Base-by-base conservation (phyloP, 2,329 filamentous ascomycete species). In the Trichoderma sp. region DNA sequence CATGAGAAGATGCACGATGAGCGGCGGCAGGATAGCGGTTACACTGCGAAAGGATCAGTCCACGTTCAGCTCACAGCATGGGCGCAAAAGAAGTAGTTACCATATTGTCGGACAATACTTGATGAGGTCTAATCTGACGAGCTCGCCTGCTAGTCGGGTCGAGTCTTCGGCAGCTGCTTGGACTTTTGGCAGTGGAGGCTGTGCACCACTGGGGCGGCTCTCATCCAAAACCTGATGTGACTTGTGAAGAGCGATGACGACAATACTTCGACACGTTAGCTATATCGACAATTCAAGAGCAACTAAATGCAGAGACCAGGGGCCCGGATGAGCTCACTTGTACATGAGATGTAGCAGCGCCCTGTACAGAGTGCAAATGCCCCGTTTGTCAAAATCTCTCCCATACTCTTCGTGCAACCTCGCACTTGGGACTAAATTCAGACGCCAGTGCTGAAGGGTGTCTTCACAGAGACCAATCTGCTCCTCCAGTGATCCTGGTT, bases 1-100 rank as follows among this genome's bases (percentile, higher is more conserved):
- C 57, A 67, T 59, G 11, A 75, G 71, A 23, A 74, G 67, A 15
- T 75, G 74, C 1, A 75, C 74, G 20, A 75, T 75, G 30, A 75
- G 69, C 6, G 74, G 70, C 20, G 72, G 72, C 0, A 75, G 34
- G 20, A 75, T 71, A 3, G 68, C 71, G 1, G 74, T 75, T 12
- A 75, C 74, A 58, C 73, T 75, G 58, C 34, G 15, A 30, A 39
- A n/a, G 17, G 9, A 43, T n/a, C n/a, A n/a, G 36, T 26, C n/a
- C 15, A 26, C 3, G 13, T 23, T 9, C 32, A 6, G 9, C 6
- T 28, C 36, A 1, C 9, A 17, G 20, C 43, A n/a, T 20, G 3
- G 4, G 4, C 5, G 17, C 9, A 13, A 20, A 34, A 30, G n/a
- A 53, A 6, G 6, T 13, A 32, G 26, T 30, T 71, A 74, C 74